Base-by-base conservation (phyloP, 2,329 filamentous ascomycete species). In the Orbilia javanica region DNA sequence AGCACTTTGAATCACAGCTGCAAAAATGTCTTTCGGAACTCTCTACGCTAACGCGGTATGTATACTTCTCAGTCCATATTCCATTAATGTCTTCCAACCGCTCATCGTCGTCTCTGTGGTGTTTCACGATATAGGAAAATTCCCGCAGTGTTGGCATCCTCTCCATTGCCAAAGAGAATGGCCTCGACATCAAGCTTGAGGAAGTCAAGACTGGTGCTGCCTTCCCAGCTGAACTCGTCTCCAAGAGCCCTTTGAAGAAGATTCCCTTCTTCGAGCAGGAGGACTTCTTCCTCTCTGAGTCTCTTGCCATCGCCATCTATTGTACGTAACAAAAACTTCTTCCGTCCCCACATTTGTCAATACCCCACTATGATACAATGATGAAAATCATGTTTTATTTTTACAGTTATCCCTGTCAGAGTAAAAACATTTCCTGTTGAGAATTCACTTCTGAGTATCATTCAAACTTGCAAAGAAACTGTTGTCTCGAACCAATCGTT, bases 401-500 rank as follows among this genome's bases (percentile, higher is more conserved):
- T 72, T 44, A 73, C 68, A 92, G 96, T 93, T 97, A 97, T 97
- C 93, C 95, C 95, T 97, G 93, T 92, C 95, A 96, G 93, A 97
- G 96, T 82, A 71, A 55, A 66, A 64, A 78, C 74, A 86, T 87
- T 87, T 85, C 86, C 85, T 97, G 94, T 97, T 94, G 94, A 97
- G 89, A 90, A 86, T 88, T 91, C 93, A 90, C 92, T 91, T 93
- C 91, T 93, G 91, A 94, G 74, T 72, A 70, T 71, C 50, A 39
- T 86, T n/a, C 85, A 85, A 82, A 81, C 52, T 83, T 82, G 79
- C 81, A 81, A 79, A 79, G 72, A 62, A 63, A 79, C 27, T 75
- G 64, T 50, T n/a, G 57, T 63, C 52, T 67, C 64, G 52, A 67
- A 65, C 6, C 5, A 55, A 31, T 11, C 22, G 31, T 67, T 31